Conservation (phyloP, 2,329 filamentous ascomycete species). For the Aureobasidium uvarum region DNA sequence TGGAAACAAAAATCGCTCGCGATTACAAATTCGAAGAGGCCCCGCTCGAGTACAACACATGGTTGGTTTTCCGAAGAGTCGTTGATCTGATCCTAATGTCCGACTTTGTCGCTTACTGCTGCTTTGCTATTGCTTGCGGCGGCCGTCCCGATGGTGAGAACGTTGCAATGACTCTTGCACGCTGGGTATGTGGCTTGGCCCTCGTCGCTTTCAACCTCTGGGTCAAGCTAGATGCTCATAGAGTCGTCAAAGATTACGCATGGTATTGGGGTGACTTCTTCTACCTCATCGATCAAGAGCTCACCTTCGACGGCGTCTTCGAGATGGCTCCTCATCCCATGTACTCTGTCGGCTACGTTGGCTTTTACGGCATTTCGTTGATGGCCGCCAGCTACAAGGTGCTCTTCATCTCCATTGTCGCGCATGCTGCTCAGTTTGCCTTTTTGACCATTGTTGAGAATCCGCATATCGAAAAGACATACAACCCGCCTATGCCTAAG, state of each 20-base stretch:
- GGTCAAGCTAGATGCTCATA: slow-evolving; percentile 97
- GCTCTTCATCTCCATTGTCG: slow-evolving; percentile 92
- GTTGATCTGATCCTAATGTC: slow-evolving; percentile 98
- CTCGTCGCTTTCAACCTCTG: slow-evolving; percentile 94
- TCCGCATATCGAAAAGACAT: slow-evolving; percentile 96
- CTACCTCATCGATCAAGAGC: slow-evolving; percentile 94
- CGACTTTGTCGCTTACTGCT: slow-evolving; percentile 94
- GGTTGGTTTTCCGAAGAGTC: slow-evolving; percentile 91
- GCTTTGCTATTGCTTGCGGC: slow-evolving; percentile 88
- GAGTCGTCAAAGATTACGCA: slow-evolving; percentile 97
- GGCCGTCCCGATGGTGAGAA: slow-evolving; percentile 72
- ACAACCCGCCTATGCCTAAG: slow-evolving; percentile 79
- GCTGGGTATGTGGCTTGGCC: slow-evolving; percentile 75
- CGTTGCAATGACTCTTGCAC: slow-evolving; percentile 63
- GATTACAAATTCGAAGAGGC: slow-evolving; percentile 94
- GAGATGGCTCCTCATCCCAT: slow-evolving; percentile 99
- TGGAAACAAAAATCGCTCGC: slow-evolving; percentile 89
- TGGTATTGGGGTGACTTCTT: slow-evolving; percentile 99
- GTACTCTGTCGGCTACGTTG: slow-evolving; percentile 97
- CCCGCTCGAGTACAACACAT: slow-evolving; percentile 97
- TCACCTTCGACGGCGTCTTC: slow-evolving; percentile 98
- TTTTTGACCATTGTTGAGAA: slow-evolving; percentile 93
- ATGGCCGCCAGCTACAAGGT: slow-evolving; percentile 98
- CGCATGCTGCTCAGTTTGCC: slow-evolving; percentile 89
- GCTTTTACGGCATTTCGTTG: slow-evolving; percentile 97